phyloP scores from a whole-genome alignment of 805 yeast species.

The Saccharomycodes ludwigii region DNA sequence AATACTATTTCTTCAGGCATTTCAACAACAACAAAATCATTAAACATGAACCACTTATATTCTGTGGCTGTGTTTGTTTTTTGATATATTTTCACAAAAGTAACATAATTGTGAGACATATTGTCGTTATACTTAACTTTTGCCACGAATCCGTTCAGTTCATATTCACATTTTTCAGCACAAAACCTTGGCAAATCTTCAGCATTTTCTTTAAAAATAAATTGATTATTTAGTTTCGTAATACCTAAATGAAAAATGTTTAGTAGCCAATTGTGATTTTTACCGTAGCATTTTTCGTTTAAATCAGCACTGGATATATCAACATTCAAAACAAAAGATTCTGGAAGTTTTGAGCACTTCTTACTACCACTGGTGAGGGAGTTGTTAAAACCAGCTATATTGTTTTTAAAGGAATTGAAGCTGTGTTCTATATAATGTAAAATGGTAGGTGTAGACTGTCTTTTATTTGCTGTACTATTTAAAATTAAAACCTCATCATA shows the following conservation, averaged over 20 bases:
- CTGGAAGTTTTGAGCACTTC: slow-evolving; percentile 1
- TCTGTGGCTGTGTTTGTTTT: slow-evolving; percentile 10
- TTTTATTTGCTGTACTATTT: slow-evolving; percentile 14
- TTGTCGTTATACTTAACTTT: slow-evolving; percentile 46
- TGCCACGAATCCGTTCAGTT: slow-evolving; percentile 58
- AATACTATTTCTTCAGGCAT: slow-evolving; percentile 69
- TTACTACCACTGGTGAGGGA: slow-evolving; percentile 30
- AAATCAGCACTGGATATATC: slow-evolving; percentile 4
- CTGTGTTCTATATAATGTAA: slow-evolving; percentile 51
- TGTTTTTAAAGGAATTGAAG: slow-evolving; percentile 37
- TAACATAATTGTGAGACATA: slow-evolving; percentile 47
- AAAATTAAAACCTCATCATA: not conserved
- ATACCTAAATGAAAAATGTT: slow-evolving; percentile 3
- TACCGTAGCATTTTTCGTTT: slow-evolving; percentile 3
- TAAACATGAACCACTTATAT: slow-evolving; percentile 67
- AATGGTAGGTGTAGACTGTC: slow-evolving; percentile 27
- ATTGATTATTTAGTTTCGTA: slow-evolving; percentile 4
- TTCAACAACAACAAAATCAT: slow-evolving; percentile 78
- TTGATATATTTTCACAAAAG: slow-evolving; percentile 38
- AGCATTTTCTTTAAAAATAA: slow-evolving; percentile 3
- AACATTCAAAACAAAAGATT: slow-evolving; percentile 1
- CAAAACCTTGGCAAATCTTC: slow-evolving; percentile 5
- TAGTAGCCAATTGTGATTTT: slow-evolving; percentile 5
- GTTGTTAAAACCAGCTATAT: no score
- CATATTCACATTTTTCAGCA: slow-evolving; percentile 34